Percentiles rank a stretch among this genome's conserved stretches.
Evolutionary conservation across 164 flowering plant species (phyloP).

Genomic region (Magnolia kwangsiensis): DNA sequence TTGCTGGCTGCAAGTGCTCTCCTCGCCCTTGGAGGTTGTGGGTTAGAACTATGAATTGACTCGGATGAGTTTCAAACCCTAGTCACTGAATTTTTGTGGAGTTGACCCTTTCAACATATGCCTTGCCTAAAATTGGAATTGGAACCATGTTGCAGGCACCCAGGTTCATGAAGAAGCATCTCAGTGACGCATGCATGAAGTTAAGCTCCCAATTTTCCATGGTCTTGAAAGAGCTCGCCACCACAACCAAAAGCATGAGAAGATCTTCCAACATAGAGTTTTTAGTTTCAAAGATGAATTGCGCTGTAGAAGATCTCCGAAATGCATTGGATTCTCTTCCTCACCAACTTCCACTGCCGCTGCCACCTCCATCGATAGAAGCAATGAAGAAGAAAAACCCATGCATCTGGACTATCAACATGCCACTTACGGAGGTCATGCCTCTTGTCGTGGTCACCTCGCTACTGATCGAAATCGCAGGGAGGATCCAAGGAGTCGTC

Average conservation of each 20-base stretch:
- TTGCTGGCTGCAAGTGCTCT: too few species aligned
- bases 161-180: conserved; percentile 29
- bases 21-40: too few species aligned
- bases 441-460: conserved; percentile 56
- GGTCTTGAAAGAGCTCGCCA: conserved; percentile 48
- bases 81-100: too few species aligned
- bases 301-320: conserved; percentile 13
- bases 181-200: conserved; percentile 22
- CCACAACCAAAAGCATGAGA: conserved; percentile 39
- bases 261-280: conserved; percentile 42
- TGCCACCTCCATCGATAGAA: not conserved
- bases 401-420: not conserved
- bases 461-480: conserved; percentile 49
- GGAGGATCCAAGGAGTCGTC: conserved; percentile 45
- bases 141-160: conserved; percentile 21
- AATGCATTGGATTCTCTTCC: conserved; percentile 11
- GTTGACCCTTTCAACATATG: too few species aligned
- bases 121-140: too few species aligned
- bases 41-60: too few species aligned
- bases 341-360: not conserved
- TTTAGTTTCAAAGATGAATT: conserved; percentile 46
- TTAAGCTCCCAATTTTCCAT: conserved; percentile 27
- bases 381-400: not conserved
- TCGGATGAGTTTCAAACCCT: too few species aligned
- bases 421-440: conserved; percentile 37